A percentile compares a stretch with the other conserved stretches of the same genome.
Evolutionary conservation across 768 basidiomycete species (phyloP).

Genomic region (Tephrocybe sp.): DNA sequence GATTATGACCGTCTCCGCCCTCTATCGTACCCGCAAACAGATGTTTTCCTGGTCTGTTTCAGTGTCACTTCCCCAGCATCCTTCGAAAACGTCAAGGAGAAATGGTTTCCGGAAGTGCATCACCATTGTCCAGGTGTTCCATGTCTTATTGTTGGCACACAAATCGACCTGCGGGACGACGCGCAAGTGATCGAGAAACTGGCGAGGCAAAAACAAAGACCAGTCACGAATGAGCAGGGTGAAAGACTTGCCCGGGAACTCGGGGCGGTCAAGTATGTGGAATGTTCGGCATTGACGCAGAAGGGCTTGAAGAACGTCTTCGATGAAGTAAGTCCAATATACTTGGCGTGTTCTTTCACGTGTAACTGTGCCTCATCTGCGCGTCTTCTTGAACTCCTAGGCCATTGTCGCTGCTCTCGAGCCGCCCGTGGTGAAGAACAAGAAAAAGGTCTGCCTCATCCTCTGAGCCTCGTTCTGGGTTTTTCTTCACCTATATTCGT

Average conservation of each 20-base stretch:
- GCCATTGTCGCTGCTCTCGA: slow-evolving; percentile 99
- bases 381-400: slow-evolving; percentile 37
- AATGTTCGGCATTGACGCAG: slow-evolving; percentile 98
- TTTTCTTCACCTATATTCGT: slow-evolving; percentile 23
- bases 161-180: slow-evolving; percentile 96
- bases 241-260: slow-evolving; percentile 96
- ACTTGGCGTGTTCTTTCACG: slow-evolving; percentile 8
- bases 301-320: slow-evolving; percentile 99
- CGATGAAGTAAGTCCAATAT: slow-evolving; percentile 77
- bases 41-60: slow-evolving; percentile 99
- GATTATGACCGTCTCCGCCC: slow-evolving; percentile 99
- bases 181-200: slow-evolving; percentile 92
- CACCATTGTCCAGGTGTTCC: slow-evolving; percentile 99
- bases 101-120: slow-evolving; percentile 99
- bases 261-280: slow-evolving; percentile 98
- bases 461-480: slow-evolving; percentile 51
- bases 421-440: slow-evolving; percentile 88
- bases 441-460: slow-evolving; percentile 78
- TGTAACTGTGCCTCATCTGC: slow-evolving; percentile 10
- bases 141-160: slow-evolving; percentile 98
- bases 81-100: slow-evolving; percentile 99
- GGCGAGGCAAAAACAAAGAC: slow-evolving; percentile 93
- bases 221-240: slow-evolving; percentile 84
- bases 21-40: slow-evolving; percentile 98
- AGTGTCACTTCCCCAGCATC: slow-evolving; percentile 98